Evolutionary conservation across 2,329 filamentous ascomycete genomes (phyloP).

Genomic region (Nemania sp.): DNA sequence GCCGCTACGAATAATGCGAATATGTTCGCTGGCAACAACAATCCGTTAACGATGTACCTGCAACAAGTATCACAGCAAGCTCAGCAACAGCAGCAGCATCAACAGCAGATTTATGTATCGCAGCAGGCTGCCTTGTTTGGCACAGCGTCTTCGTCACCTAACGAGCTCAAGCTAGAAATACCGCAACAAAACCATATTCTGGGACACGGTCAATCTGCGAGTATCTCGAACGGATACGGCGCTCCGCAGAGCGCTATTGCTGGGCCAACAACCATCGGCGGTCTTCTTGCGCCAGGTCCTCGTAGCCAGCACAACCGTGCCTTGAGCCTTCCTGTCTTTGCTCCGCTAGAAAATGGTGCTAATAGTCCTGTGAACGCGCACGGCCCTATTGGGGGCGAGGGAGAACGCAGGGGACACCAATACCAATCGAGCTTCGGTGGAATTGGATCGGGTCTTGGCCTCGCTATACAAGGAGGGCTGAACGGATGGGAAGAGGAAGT

Average conservation of each 20-base stretch:
- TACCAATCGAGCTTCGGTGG: conserved; percentile 67
- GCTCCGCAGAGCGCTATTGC: conserved; percentile 54
- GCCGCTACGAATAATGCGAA: conserved; percentile 56
- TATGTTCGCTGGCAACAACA: conserved; percentile 80
- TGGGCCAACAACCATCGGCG: conserved; percentile 71
- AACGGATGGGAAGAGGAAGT: conserved; percentile 72
- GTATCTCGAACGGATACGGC: conserved; percentile 64
- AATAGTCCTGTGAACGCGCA: conserved; percentile 54
- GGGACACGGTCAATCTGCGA: conserved; percentile 67
- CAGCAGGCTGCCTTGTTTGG: conserved; percentile 84
- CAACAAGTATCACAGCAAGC: conserved; percentile 77
- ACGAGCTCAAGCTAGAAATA: conserved; percentile 60
- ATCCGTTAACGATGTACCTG: conserved; percentile 91
- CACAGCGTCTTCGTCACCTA: conserved; percentile 64
- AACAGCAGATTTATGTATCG: conserved; percentile 69
- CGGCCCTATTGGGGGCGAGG: conserved; percentile 52
- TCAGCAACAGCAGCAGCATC: conserved; percentile 74
- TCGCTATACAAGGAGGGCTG: conserved; percentile 65
- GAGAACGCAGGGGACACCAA: conserved; percentile 65
- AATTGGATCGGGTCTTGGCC: conserved; percentile 61
- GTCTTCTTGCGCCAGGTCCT: conserved; percentile 71
- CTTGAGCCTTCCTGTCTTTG: conserved; percentile 79
- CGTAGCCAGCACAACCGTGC: conserved; percentile 74
- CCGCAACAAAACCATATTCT: conserved; percentile 63
- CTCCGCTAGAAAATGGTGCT: conserved; percentile 64